These are phyloP conservation scores for Cyclotella atomus DNA, from an alignment of 108 stramenopile genomes.

Conservation along the genomic window DNA sequence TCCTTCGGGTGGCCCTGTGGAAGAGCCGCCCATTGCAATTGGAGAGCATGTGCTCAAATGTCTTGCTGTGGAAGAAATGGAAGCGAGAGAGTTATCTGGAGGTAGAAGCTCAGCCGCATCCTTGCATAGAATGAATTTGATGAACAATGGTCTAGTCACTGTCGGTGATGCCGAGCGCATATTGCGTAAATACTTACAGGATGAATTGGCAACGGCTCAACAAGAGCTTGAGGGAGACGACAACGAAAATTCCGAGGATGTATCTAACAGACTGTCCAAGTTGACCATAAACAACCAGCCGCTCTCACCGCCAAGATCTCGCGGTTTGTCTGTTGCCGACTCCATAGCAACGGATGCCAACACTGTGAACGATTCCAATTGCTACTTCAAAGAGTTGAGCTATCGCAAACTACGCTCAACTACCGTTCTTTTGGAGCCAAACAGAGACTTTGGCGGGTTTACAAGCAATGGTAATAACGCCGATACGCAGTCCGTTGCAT, in stretches of 20 bases:
- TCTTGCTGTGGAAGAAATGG: slow-evolving; percentile 54
- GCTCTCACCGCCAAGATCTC: slow-evolving; percentile 34
- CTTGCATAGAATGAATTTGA: slow-evolving; percentile 30
- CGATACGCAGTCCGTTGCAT: slow-evolving; percentile 17
- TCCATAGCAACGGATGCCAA: slow-evolving; percentile 17
- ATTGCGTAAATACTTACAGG: slow-evolving; percentile 72
- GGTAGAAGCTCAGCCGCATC: slow-evolving; percentile 15
- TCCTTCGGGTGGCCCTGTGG: slow-evolving; percentile 79
- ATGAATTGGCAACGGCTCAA: slow-evolving; percentile 63
- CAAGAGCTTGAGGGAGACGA: slow-evolving; percentile 60
- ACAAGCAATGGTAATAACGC: slow-evolving; percentile 32
- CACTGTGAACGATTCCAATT: slow-evolving; percentile 29
- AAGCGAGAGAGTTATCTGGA: slow-evolving; percentile 19
- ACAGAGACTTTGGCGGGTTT: slow-evolving; percentile 21
- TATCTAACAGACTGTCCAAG: slow-evolving; percentile 54
- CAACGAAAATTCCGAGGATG: slow-evolving; percentile 50
- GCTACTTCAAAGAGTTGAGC: slow-evolving; percentile 78
- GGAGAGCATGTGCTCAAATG: slow-evolving; percentile 74
- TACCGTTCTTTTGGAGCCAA: slow-evolving; percentile 79
- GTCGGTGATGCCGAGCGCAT: slow-evolving; percentile 83
- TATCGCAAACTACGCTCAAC: slow-evolving; percentile 75
- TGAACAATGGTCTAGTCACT: slow-evolving; percentile 66
- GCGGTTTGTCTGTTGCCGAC: slow-evolving; percentile 32
- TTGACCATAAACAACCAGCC: slow-evolving; percentile 49
- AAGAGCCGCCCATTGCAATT: slow-evolving; percentile 81